Evolutionary conservation across 2,329 filamentous ascomycete species (phyloP).

Genomic region (Aspergillus cejpii): DNA sequence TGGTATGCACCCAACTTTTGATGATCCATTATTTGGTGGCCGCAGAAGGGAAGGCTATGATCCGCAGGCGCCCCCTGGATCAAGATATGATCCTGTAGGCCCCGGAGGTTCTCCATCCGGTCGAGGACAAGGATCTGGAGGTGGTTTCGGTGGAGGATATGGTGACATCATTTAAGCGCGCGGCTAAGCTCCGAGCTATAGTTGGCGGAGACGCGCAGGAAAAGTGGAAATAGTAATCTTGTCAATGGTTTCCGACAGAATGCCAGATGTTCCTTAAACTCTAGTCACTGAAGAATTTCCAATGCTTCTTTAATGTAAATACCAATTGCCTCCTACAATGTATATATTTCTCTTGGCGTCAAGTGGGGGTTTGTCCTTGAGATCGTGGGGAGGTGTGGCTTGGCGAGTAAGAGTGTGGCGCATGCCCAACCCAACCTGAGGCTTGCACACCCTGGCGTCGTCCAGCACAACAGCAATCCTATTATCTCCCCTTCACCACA

Average conservation of each 20-base stretch:
- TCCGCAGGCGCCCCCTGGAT: slow-evolving; percentile 73
- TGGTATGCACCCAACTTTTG: slow-evolving; percentile 95
- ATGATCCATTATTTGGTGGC: slow-evolving; percentile 76
- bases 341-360: background rate
- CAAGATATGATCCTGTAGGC: slow-evolving; percentile 83
- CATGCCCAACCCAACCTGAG: slow-evolving; percentile 11
- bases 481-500: slow-evolving; percentile 8
- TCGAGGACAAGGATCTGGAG: slow-evolving; percentile 38
- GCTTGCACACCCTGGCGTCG: slow-evolving; percentile 11
- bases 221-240: background rate
- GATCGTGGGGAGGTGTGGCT: slow-evolving; percentile 6
- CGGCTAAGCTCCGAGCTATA: slow-evolving; percentile 1
- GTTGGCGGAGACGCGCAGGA: background rate
- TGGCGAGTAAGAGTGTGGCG: slow-evolving; percentile 14
- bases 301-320: background rate
- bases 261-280: background rate
- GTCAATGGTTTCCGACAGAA: background rate
- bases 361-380: background rate
- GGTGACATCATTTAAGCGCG: slow-evolving; percentile 37
- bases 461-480: slow-evolving; percentile 9
- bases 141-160: slow-evolving; percentile 42
- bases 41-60: slow-evolving; percentile 51
- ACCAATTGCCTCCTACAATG: background rate
- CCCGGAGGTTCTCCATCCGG: slow-evolving; percentile 54
- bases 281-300: no score